These are phyloP conservation scores for Suillus plorans DNA, from an alignment of 768 basidiomycete species.

Conservation along the genomic window DNA sequence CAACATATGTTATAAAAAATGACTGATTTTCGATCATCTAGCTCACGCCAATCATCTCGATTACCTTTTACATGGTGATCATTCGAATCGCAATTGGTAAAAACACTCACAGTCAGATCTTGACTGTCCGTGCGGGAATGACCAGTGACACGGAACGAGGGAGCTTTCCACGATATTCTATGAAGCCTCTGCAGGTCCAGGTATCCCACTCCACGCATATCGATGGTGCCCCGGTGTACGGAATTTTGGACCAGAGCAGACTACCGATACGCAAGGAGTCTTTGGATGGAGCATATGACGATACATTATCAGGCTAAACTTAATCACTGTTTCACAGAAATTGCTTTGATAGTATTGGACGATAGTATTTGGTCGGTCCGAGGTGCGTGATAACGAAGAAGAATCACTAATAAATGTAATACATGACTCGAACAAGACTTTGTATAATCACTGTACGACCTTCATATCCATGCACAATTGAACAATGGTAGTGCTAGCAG, in stretches of 20 bases:
- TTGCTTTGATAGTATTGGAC: background rate
- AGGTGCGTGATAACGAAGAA: background rate
- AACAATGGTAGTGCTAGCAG: background rate
- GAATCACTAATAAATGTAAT: background rate
- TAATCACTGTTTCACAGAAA: background rate
- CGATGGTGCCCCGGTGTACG: background rate
- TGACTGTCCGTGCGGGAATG: background rate
- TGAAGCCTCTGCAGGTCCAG: constrained; percentile 8
- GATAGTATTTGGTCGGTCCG: background rate
- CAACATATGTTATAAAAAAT: background rate
- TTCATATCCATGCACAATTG: background rate
- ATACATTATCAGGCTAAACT: background rate
- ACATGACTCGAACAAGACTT: background rate
- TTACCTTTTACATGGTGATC: background rate
- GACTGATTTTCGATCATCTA: background rate
- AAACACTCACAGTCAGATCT: background rate
- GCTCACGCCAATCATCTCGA: background rate
- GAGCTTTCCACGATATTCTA: background rate
- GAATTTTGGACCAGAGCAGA: background rate
- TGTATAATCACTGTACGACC: background rate
- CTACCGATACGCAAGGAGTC: background rate
- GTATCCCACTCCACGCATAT: background rate
- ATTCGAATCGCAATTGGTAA: constrained; percentile 3
- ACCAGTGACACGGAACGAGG: background rate
- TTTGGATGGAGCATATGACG: background rate